Evolutionary conservation across 495 filamentous ascomycete genomes (phyloP).

Genomic region (Cetradonia linearis): DNA sequence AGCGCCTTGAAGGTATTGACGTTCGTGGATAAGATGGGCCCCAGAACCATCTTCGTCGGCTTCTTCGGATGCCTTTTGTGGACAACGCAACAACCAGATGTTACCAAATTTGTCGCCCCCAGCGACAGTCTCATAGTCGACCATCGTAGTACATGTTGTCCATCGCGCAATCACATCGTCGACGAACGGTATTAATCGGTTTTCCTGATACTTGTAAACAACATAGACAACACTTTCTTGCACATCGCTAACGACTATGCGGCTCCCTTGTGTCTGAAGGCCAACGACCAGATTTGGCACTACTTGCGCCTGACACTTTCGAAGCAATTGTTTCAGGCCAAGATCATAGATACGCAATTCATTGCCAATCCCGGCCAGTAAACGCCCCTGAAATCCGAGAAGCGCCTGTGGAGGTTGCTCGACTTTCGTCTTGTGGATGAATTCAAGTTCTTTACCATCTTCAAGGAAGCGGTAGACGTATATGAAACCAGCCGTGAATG

Average conservation of each 20-base stretch:
- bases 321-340: constrained; percentile 78
- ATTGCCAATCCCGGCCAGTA: constrained; percentile 74
- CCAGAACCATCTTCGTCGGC: constrained; percentile 88
- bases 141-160: constrained; percentile 81
- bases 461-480: constrained; percentile 89
- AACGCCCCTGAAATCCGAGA: constrained; percentile 80
- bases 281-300: constrained; percentile 75
- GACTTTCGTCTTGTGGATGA: constrained; percentile 90
- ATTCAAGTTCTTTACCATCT: constrained; percentile 75
- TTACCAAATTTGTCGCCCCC: constrained; percentile 98
- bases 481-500: constrained; percentile 68
- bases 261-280: constrained; percentile 81
- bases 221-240: constrained; percentile 83
- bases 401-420: constrained; percentile 84
- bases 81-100: constrained; percentile 82
- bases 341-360: constrained; percentile 81
- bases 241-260: constrained; percentile 85
- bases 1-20: constrained; percentile 78
- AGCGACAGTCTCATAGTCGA: constrained; percentile 93
- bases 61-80: constrained; percentile 74
- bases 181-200: constrained; percentile 80
- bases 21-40: constrained; percentile 77
- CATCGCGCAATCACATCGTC: constrained; percentile 84
- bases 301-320: constrained; percentile 77
- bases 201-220: constrained; percentile 87